Evolutionary conservation across 2,329 filamentous ascomycete species (phyloP).

Genomic region (Alternaria rosae): DNA sequence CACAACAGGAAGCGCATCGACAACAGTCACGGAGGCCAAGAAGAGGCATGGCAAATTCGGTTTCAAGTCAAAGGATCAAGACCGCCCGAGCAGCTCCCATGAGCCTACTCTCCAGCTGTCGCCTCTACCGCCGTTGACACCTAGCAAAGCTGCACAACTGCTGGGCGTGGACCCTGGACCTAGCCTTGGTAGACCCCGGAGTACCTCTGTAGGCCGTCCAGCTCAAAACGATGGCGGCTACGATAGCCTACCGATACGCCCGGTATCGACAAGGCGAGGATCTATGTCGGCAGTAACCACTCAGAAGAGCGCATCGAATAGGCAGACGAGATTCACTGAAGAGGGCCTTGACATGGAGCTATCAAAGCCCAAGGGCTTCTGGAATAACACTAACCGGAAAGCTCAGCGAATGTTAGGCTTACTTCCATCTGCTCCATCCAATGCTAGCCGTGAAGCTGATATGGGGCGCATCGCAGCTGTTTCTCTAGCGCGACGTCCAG

Average conservation of each 20-base stretch:
- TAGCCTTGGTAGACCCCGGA: background rate
- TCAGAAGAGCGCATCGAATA: conserved; percentile 6
- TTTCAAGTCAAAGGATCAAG: conserved; percentile 20
- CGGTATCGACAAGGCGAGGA: conserved; percentile 4
- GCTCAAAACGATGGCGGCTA: conserved; percentile 3
- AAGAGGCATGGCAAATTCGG: conserved; percentile 28
- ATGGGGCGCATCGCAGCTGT: background rate
- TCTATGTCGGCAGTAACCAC: conserved; percentile 6
- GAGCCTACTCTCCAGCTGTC: conserved; percentile 10
- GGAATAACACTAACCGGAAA: conserved; percentile 18
- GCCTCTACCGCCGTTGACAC: conserved; percentile 28
- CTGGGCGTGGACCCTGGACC: conserved; percentile 21
- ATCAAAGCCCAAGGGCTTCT: conserved; percentile 13
- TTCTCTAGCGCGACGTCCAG: background rate
- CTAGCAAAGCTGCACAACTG: conserved; percentile 31
- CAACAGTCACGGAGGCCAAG: conserved; percentile 12
- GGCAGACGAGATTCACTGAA: conserved; percentile 16
- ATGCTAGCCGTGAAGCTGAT: conserved; percentile 8
- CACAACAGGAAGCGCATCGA: conserved; percentile 4
- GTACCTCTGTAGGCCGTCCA: background rate
- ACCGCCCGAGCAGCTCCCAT: conserved; percentile 13
- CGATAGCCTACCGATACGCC: conserved; percentile 12
- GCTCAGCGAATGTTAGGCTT: conserved; percentile 23
- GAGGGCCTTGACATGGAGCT: conserved; percentile 14
- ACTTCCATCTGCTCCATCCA: conserved; percentile 10